Evolutionary conservation across 768 basidiomycete species (phyloP), one percentile per base, ranked within the genome.

Genomic region (Suillus bovinus): DNA sequence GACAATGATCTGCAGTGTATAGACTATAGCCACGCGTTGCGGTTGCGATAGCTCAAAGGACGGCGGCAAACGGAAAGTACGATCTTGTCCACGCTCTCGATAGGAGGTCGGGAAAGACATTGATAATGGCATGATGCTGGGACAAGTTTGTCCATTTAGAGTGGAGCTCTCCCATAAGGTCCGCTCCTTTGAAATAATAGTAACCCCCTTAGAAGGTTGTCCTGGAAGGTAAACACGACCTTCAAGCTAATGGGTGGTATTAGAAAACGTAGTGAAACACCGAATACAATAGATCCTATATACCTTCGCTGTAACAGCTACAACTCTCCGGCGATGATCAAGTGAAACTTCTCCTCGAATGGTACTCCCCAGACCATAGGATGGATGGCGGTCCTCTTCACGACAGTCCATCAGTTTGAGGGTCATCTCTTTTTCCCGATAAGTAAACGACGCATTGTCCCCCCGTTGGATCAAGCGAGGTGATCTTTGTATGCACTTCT

Each of bases 401-500:
- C 73, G 73, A 67, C 74, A 74, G 22, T 71, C 70, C 50, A 66
- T 69, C 44, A 74, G 34, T 0, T 64, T 75, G 17, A 76, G 67
- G 36, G 70, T 67, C 68, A 76, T 75, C 39, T 63, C 67, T 55
- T 58, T 67, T 38, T 75, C 71, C 63, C 70, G 67, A 31, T 74
- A 75, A 17, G 67, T 75, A 64, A 76, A 74, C 24, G 71, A 63
- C 39, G 59, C 67, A n/a, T 61, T 67, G 46, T 66, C 73, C 16
- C 56, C 63, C 29, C 59, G 50, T 14, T 42, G 34, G 9, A 57
- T 29, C n/a, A 59, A 60, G 20, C 38, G 64, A 29, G 74, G 83
- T 0, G 85, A 82, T 49, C 78, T 79, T 46, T 84, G 81, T 9
- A 90, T 80, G 20, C 77, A 77, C 59, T 77, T 75, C 66, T 90